A percentile compares a stretch with the other conserved stretches of the same genome.
phyloP scores from a whole-genome alignment of 1,284 basidiomycete genomes.

The Microbotryum scabiosae region DNA sequence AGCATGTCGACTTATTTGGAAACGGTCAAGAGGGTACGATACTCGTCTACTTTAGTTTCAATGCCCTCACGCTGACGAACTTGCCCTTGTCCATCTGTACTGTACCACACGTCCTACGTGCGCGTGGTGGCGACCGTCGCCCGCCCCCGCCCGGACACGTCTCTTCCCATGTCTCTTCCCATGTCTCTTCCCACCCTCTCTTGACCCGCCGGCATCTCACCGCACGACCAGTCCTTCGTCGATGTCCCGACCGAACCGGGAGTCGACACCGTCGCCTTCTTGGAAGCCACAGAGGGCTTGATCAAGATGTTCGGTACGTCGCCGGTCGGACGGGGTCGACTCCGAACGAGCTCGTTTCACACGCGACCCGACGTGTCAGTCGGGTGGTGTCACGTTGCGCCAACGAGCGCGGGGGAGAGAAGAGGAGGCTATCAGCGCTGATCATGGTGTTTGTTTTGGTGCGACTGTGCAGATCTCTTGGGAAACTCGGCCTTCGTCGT shows the following conservation, averaged over 20 bases:
- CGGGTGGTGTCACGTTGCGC: too few relatives aligned
- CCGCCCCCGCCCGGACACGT: too few relatives aligned
- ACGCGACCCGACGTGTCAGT: background rate
- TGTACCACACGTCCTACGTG: background rate
- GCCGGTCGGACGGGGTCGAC: background rate
- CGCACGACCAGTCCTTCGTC: slow-evolving; percentile 62
- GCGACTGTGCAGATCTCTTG: slow-evolving; percentile 59
- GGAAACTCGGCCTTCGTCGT: slow-evolving; percentile 75
- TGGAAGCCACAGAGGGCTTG: slow-evolving; percentile 81
- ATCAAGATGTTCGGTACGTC: slow-evolving; percentile 80
- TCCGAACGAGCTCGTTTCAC: background rate
- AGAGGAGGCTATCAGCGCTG: background rate
- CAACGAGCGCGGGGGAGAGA: too few relatives aligned
- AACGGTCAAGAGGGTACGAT: slow-evolving; percentile 62
- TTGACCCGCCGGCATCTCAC: background rate
- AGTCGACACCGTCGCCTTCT: slow-evolving; percentile 78
- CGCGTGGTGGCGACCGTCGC: too few relatives aligned
- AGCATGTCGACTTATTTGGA: slow-evolving; percentile 78
- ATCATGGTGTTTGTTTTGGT: background rate
- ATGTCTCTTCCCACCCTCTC: background rate
- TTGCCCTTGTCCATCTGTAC: background rate
- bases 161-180: background rate
- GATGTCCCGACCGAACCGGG: slow-evolving; percentile 82
- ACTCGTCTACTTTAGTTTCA: background rate
- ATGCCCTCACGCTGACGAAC: background rate